These are phyloP conservation scores for Blastobotrys robertii DNA, from an alignment of 805 yeast species.

Conservation along the genomic window DNA sequence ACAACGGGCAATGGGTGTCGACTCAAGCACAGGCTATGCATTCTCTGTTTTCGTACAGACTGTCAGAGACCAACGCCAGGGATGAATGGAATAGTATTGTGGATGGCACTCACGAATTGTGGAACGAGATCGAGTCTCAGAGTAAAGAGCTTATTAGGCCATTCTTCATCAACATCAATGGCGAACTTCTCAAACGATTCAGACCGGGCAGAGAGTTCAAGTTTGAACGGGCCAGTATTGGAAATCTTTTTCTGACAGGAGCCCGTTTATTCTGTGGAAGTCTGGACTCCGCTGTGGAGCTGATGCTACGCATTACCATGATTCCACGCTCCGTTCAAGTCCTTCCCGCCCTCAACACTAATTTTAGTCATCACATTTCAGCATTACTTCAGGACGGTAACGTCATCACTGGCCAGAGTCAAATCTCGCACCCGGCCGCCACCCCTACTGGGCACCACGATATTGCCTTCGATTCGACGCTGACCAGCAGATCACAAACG, in stretches of 20 bases:
- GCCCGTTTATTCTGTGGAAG: constrained; percentile 76
- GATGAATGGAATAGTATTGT: constrained; percentile 68
- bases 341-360: constrained; percentile 75
- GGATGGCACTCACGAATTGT: constrained; percentile 64
- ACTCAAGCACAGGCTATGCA: constrained; percentile 19
- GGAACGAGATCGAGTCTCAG: constrained; percentile 52
- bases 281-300: constrained; percentile 72
- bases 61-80: constrained; percentile 38
- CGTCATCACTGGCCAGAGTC: constrained; percentile 81
- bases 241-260: constrained; percentile 77
- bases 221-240: constrained; percentile 72
- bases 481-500: not conserved
- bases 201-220: constrained; percentile 53
- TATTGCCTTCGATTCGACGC: not conserved
- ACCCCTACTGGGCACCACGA: not conserved
- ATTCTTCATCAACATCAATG: constrained; percentile 68
- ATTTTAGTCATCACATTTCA: constrained; percentile 77
- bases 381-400: constrained; percentile 63
- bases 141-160: constrained; percentile 63
- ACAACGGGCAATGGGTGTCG: too few species aligned
- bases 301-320: constrained; percentile 54
- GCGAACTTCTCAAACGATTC: constrained; percentile 61
- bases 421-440: constrained; percentile 71
- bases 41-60: constrained; percentile 38
- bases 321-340: constrained; percentile 47